Conservation (phyloP, 345 rosid species). For the Gossypium longicalyx region DNA sequence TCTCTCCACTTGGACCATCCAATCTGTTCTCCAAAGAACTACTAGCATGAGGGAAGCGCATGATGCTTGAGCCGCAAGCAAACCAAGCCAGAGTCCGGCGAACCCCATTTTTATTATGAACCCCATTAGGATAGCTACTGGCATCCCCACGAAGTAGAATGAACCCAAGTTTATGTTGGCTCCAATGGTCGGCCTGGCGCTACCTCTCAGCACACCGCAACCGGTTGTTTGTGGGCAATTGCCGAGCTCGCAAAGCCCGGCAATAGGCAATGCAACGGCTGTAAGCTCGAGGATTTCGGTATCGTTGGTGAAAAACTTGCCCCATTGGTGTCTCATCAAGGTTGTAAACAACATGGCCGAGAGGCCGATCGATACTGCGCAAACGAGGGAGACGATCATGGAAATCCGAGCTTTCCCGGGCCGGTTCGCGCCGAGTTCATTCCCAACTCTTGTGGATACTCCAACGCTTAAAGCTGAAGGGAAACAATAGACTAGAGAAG, state of each 20-base stretch:
- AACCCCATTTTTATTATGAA: constrained; percentile 72
- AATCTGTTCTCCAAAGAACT: constrained; percentile 66
- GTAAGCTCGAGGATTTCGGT: constrained; percentile 71
- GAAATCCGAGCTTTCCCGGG: constrained; percentile 76
- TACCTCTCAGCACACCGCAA: constrained; percentile 83
- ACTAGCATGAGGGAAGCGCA: constrained; percentile 76
- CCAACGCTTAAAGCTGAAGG: constrained; percentile 90
- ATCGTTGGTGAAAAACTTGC: constrained; percentile 67
- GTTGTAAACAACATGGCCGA: constrained; percentile 65
- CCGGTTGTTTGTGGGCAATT: constrained; percentile 97
- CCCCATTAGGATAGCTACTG: constrained; percentile 65
- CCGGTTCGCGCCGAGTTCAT: constrained; percentile 84
- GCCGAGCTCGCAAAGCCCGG: constrained; percentile 90
- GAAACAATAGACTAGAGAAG: constrained; percentile 81
- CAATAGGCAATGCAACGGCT: constrained; percentile 75
- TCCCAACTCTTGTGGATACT: constrained; percentile 84
- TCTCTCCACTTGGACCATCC: constrained; percentile 65
- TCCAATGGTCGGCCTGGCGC: constrained; percentile 82
- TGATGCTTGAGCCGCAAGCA: constrained; percentile 89
- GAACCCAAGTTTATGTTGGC: constrained; percentile 95
- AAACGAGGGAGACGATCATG: constrained; percentile 63
- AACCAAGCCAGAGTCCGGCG: constrained; percentile 79
- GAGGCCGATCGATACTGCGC: constrained; percentile 58
- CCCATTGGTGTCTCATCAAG: constrained; percentile 80
- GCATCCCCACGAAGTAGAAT: constrained; percentile 90